These are phyloP conservation scores for Aspergillus sp. DNA, from an alignment of 2,329 filamentous ascomycete genomes.

Conservation along the genomic window DNA sequence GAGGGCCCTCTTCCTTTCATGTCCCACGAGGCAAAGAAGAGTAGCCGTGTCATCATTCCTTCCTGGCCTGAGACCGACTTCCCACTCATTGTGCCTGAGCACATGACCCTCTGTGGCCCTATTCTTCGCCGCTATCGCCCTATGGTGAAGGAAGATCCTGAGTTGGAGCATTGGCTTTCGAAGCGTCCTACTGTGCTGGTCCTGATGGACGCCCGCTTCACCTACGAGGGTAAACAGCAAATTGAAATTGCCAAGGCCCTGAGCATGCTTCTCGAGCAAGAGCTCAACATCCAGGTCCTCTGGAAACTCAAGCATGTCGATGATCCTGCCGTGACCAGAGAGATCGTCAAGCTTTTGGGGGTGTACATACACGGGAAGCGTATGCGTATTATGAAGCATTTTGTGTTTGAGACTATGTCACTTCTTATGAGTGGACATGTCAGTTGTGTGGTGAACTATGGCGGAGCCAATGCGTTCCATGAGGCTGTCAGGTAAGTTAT, in stretches of 20 bases:
- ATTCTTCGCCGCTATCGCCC: slow-evolving; percentile 39
- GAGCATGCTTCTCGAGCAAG: slow-evolving; percentile 34
- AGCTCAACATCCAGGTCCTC: slow-evolving; percentile 33
- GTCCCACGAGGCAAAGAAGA: background rate
- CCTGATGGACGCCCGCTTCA: slow-evolving; percentile 46
- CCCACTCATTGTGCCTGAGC: slow-evolving; percentile 34
- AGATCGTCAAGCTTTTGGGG: background rate
- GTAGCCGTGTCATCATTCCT: slow-evolving; percentile 20
- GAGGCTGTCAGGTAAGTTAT: slow-evolving; percentile 48
- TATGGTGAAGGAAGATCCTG: slow-evolving; percentile 38
- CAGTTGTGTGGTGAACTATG: slow-evolving; percentile 49
- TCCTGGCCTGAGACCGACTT: slow-evolving; percentile 35
- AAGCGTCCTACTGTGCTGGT: slow-evolving; percentile 47
- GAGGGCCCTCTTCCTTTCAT: slow-evolving; percentile 19
- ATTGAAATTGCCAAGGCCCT: slow-evolving; percentile 43
- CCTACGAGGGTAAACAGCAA: slow-evolving; percentile 29
- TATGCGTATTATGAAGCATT: slow-evolving; percentile 46
- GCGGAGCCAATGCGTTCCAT: slow-evolving; percentile 52
- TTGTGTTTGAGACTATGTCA: slow-evolving; percentile 40
- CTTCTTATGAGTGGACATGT: slow-evolving; percentile 42
- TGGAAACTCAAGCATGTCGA: slow-evolving; percentile 34
- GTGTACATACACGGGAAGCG: slow-evolving; percentile 2
- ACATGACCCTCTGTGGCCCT: slow-evolving; percentile 47
- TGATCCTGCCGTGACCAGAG: background rate
- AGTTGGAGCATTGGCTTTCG: slow-evolving; percentile 44